Evolutionary conservation across 495 filamentous ascomycete genomes (phyloP), one percentile per base, ranked within the genome.

Genomic region (Neurospora tetraspora): DNA sequence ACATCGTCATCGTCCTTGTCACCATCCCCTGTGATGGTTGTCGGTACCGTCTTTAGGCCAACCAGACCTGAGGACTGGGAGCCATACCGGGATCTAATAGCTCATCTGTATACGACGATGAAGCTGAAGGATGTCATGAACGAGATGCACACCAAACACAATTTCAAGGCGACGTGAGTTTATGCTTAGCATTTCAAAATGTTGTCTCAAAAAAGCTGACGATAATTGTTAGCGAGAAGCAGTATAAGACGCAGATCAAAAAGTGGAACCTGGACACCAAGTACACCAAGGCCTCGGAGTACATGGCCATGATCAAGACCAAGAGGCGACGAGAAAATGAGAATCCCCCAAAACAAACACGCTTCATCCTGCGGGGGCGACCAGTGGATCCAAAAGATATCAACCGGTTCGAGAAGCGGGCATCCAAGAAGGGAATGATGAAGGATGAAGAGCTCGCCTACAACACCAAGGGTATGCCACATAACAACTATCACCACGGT

Each of bases 221-320:
- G 5, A 20, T 7, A 4, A 14, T 16, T 12, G 27, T 4, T 34
- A 78, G 80, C 31, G 78, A 81, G 72, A 80, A 81, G 74, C 80
- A 82, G 27, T 82, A 81, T 77, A 82, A 82, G 71, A 81, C 79
- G 1, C 79, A 82, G 72, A 73, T 82, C 71, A 82, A 82, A 69
- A 81, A 81, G 74, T 82, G 80, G 80, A 81, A 76, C 39, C 78
- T 82, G 31, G 80, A 82, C 75, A 82, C 79, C 70, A 82, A 82
- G 73, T 82, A 82, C 71, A 81, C 77, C 73, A 82, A 82, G 71
- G 76, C 76, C 4, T 80, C 76, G 31, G 80, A 82, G 72, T 82
- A 82, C 76, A 73, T 82, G 72, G 77, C 76, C 78, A 81, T 82
- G 78, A 78, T 82, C 71, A 75, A 80, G 74, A 79, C 74, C 6